Evolutionary conservation across 768 basidiomycete species (phyloP).

Genomic region (Lactarius sp.): DNA sequence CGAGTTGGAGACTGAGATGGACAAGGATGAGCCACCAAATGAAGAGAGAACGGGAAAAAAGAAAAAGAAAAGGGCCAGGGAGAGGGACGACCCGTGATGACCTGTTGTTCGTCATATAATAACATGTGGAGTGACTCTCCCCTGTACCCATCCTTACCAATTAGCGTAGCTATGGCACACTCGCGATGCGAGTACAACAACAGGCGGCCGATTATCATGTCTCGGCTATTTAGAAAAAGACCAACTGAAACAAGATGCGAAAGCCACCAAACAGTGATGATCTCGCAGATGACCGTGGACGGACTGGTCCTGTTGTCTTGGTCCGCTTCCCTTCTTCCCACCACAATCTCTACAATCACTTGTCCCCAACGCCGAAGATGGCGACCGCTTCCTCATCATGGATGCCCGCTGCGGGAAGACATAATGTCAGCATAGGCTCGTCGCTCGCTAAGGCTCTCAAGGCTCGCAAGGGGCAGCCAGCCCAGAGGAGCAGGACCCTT

Average conservation of each 20-base stretch:
- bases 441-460: slow-evolving; percentile 64
- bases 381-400: slow-evolving; percentile 20
- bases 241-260: slow-evolving; percentile 9
- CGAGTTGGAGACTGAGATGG: slow-evolving; percentile 29
- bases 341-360: not conserved
- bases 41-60: slow-evolving; percentile 35
- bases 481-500: slow-evolving; percentile 43
- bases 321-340: slow-evolving; percentile 9
- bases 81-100: slow-evolving; percentile 11
- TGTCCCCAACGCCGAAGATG: slow-evolving; percentile 1
- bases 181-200: not conserved
- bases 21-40: slow-evolving; percentile 33
- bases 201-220: not conserved
- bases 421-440: slow-evolving; percentile 54
- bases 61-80: slow-evolving; percentile 38
- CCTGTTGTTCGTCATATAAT: not conserved
- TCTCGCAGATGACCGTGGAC: slow-evolving; percentile 12
- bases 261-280: slow-evolving; percentile 3
- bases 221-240: not conserved
- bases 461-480: slow-evolving; percentile 51
- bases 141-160: too few species aligned
- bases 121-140: not conserved
- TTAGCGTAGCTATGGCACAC: not conserved
- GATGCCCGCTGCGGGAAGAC: slow-evolving; percentile 38
- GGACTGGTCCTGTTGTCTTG: not conserved